A percentile compares a stretch with the other conserved stretches of the same genome.
Conservation (phyloP, 805 yeast species). For the Metschnikowia koreensis region DNA sequence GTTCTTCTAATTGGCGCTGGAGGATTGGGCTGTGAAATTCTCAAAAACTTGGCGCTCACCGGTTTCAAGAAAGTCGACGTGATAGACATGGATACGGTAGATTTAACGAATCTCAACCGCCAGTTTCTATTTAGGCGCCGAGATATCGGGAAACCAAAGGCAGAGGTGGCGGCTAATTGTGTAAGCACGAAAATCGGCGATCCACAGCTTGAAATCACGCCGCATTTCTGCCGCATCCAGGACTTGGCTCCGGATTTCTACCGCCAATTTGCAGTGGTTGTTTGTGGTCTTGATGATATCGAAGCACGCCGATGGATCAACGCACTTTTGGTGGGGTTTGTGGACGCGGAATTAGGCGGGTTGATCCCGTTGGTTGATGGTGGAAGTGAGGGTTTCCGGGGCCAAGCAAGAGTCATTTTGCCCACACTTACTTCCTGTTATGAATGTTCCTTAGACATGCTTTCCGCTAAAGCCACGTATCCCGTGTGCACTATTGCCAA, state of each 20-base stretch:
- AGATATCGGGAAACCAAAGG: slow-evolving; percentile 68
- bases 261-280: slow-evolving; percentile 62
- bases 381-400: slow-evolving; percentile 92
- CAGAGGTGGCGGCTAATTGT: slow-evolving; percentile 60
- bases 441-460: slow-evolving; percentile 82
- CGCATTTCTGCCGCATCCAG: slow-evolving; percentile 63
- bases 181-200: slow-evolving; percentile 47
- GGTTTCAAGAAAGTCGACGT: slow-evolving; percentile 66
- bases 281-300: slow-evolving; percentile 87
- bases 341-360: slow-evolving; percentile 41
- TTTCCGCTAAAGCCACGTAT: slow-evolving; percentile 62
- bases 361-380: slow-evolving; percentile 72
- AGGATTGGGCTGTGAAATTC: slow-evolving; percentile 78
- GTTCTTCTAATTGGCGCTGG: slow-evolving; percentile 71
- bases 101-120: slow-evolving; percentile 70
- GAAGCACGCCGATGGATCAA: slow-evolving; percentile 93
- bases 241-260: slow-evolving; percentile 62
- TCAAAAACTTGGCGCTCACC: slow-evolving; percentile 67
- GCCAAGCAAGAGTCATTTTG: slow-evolving; percentile 82
- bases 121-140: slow-evolving; percentile 64
- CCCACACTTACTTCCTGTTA: slow-evolving; percentile 88
- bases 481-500: slow-evolving; percentile 95
- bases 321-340: slow-evolving; percentile 59
- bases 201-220: slow-evolving; percentile 41
- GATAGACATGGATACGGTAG: slow-evolving; percentile 83